These are phyloP conservation scores for Dendrobium nobile DNA, from an alignment of 106 monocot species.

Conservation along the genomic window DNA sequence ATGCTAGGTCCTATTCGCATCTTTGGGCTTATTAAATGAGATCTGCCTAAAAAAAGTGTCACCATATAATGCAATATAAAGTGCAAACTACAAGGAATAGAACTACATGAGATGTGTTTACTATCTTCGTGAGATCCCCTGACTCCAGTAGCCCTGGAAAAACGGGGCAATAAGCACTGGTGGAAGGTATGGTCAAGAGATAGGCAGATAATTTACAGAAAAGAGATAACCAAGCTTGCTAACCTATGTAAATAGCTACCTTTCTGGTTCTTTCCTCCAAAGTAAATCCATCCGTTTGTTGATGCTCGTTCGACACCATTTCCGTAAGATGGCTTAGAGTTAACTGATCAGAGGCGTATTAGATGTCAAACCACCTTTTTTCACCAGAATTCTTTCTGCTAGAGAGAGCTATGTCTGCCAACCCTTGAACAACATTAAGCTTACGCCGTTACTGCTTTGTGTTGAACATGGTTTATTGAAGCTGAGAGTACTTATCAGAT, in stretches of 20 bases:
- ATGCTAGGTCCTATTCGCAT: background rate
- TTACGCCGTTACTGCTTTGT: slow-evolving; percentile 39
- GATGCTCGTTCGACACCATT: slow-evolving; percentile 42
- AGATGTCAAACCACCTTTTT: slow-evolving; percentile 23
- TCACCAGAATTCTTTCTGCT: slow-evolving; percentile 38
- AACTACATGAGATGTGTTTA: slow-evolving; percentile 4
- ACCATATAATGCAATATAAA: background rate
- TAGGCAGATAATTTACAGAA: background rate
- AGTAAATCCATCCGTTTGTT: slow-evolving; percentile 31
- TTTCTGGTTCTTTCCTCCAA: slow-evolving; percentile 49
- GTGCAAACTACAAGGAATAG: background rate
- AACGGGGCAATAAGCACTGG: background rate
- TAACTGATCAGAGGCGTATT: slow-evolving; percentile 29
- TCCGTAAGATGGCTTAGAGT: slow-evolving; percentile 10
- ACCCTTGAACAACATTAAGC: slow-evolving; percentile 29
- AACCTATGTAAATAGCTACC: slow-evolving; percentile 25
- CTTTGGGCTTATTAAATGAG: background rate
- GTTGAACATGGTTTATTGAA: slow-evolving; percentile 15
- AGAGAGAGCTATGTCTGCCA: slow-evolving; percentile 40
- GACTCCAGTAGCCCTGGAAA: slow-evolving; percentile 24
- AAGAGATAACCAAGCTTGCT: background rate
- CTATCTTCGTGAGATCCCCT: slow-evolving; percentile 42
- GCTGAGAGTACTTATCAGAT: slow-evolving; percentile 19
- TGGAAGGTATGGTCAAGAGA: background rate
- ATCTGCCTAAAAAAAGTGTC: background rate